Percentiles rank a stretch among this genome's conserved stretches.
phyloP scores from a whole-genome alignment of 331 rosid species.

The Pyrus hybrid region DNA sequence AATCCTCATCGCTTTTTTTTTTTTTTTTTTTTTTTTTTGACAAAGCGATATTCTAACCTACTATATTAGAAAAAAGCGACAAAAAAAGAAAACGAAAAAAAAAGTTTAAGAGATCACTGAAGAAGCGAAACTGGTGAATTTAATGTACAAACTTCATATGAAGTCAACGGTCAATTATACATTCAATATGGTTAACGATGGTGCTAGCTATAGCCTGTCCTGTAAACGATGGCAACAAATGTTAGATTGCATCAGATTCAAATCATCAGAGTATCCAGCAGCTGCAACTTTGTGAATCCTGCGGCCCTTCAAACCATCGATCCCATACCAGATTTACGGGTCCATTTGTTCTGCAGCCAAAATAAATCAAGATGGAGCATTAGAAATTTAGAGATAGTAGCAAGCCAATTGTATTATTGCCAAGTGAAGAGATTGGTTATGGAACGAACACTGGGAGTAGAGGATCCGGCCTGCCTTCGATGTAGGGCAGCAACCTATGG shows the following conservation, averaged over 20 bases:
- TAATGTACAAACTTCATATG: neutral
- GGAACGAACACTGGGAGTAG: constrained; percentile 55
- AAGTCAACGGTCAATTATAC: neutral
- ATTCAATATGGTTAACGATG: neutral
- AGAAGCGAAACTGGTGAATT: no score
- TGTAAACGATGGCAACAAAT: neutral
- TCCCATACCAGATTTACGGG: constrained; percentile 60
- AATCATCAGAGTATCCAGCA: constrained; percentile 54
- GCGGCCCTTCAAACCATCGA: constrained; percentile 87
- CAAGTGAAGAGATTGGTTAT: constrained; percentile 11
- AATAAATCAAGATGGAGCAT: constrained; percentile 13
- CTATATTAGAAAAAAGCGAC: no score
- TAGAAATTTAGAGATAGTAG: neutral
- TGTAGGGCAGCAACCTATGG: constrained; percentile 37
- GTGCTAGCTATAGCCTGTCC: neutral
- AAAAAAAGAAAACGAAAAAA: no score
- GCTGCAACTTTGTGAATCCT: constrained; percentile 52
- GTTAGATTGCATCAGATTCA: constrained; percentile 10
- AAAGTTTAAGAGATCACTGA: no score
- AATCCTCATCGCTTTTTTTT: no score
- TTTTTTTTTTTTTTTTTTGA: no score
- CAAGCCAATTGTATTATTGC: neutral
- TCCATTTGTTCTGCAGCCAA: constrained; percentile 48
- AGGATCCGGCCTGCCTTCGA: constrained; percentile 48
- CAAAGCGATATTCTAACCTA: no score